phyloP scores from a whole-genome alignment of 192 early-diverging fungal genomes.

The Entrophospora sp. region DNA sequence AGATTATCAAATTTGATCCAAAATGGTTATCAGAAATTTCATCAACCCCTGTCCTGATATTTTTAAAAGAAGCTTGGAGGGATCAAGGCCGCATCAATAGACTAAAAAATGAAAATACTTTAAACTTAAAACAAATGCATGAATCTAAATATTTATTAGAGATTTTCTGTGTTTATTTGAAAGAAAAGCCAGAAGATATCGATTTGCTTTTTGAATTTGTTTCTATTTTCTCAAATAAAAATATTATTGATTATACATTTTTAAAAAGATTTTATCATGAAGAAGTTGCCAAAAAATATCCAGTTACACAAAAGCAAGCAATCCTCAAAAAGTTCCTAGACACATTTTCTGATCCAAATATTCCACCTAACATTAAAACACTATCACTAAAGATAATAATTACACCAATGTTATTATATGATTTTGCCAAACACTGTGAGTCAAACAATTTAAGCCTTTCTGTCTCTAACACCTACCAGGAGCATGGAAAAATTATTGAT shows the following conservation, averaged over 20 bases:
- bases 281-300: conserved; percentile 50
- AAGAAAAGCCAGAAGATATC: conserved; percentile 51
- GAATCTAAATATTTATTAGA: conserved; percentile 59
- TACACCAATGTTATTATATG: conserved; percentile 75
- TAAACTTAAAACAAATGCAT: conserved; percentile 28
- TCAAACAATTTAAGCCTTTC: too few species aligned
- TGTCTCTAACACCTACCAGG: too few species aligned
- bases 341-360: conserved; percentile 47
- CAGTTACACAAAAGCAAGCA: conserved; percentile 46
- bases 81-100: conserved; percentile 35
- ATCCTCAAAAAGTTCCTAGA: conserved; percentile 73
- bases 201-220: conserved; percentile 69
- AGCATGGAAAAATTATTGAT: conserved; percentile 48
- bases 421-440: conserved; percentile 51
- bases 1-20: conserved; percentile 42
- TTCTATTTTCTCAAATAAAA: conserved; percentile 56
- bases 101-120: conserved; percentile 36
- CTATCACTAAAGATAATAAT: conserved; percentile 69
- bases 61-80: conserved; percentile 41
- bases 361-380: conserved; percentile 61
- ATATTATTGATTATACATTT: conserved; percentile 52
- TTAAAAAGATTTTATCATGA: conserved; percentile 65
- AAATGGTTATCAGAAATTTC: conserved; percentile 36
- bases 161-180: conserved; percentile 62
- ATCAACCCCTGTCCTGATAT: conserved; percentile 37